A percentile compares a stretch with the other conserved stretches of the same genome.
These are phyloP conservation scores for Dryas integrifolia DNA, from an alignment of 331 rosid species.

Conservation along the genomic window DNA sequence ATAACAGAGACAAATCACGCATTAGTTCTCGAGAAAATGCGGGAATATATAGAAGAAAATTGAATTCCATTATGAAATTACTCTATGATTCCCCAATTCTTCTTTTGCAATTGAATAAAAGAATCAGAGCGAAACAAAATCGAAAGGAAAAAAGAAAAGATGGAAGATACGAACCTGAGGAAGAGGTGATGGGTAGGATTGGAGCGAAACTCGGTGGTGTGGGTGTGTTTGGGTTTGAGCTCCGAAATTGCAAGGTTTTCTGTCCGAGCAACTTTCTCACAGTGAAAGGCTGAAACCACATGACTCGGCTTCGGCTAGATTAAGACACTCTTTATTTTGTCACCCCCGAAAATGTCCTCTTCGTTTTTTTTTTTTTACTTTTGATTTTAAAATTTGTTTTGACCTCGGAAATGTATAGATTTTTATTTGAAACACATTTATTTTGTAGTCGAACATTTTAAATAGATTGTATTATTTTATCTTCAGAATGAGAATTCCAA, in stretches of 20 bases:
- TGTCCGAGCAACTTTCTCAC: conserved; percentile 20
- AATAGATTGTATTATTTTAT: too few relatives aligned
- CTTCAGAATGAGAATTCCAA: too few relatives aligned
- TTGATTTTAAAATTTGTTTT: not conserved
- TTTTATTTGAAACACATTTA: too few relatives aligned
- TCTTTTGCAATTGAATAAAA: not conserved
- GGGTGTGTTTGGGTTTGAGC: not conserved
- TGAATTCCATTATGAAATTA: not conserved
- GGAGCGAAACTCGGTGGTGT: conserved; percentile 16
- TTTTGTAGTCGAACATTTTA: too few relatives aligned
- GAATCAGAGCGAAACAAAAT: not conserved
- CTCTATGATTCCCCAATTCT: not conserved
- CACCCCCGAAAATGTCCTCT: not conserved
- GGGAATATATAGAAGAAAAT: not conserved
- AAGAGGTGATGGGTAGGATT: not conserved
- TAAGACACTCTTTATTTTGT: not conserved
- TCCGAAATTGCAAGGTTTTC: conserved; percentile 7
- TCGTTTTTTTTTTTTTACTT: not conserved
- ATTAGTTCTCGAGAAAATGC: conserved; percentile 12
- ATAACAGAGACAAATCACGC: conserved; percentile 22
- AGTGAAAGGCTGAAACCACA: conserved; percentile 15
- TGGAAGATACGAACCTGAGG: not conserved
- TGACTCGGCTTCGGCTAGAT: conserved; percentile 14
- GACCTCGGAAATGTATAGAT: too few relatives aligned
- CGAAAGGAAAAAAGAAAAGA: not conserved